Percentiles rank a stretch among this genome's conserved stretches.
Evolutionary conservation across 345 rosid species (phyloP).

Genomic region (Eucalyptus rudis): DNA sequence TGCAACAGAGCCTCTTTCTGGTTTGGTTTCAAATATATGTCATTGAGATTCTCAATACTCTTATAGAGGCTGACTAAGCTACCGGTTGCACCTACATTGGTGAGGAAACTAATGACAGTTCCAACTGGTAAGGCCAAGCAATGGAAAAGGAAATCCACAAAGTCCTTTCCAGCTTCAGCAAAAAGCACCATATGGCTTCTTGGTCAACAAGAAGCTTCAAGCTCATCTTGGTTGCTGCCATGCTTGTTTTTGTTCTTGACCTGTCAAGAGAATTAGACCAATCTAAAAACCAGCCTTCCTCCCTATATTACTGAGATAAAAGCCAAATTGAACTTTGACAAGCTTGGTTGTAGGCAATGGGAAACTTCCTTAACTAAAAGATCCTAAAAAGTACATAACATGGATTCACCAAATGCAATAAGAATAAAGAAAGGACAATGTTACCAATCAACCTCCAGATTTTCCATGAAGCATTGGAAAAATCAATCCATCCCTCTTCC

Average conservation of each 20-base stretch:
- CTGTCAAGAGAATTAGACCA: not conserved
- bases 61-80: not conserved
- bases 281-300: not conserved
- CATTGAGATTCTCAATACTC: not conserved
- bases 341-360: not conserved
- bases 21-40: not conserved
- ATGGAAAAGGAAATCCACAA: not conserved
- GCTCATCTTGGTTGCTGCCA: not conserved
- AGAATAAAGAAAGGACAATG: not conserved
- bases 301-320: not conserved
- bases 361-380: not conserved
- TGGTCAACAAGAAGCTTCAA: not conserved
- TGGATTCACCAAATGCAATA: not conserved
- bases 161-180: slow-evolving; percentile 1
- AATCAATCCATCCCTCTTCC: not conserved
- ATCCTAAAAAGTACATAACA: not conserved
- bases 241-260: not conserved
- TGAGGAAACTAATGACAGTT: not conserved
- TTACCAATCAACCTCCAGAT: not conserved
- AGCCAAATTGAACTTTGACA: not conserved
- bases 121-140: not conserved
- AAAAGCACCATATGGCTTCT: not conserved
- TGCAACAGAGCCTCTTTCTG: not conserved
- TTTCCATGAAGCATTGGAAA: not conserved
- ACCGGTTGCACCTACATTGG: not conserved